Evolutionary conservation across 2,329 filamentous ascomycete genomes (phyloP).

Genomic region (Xylaria sp.): DNA sequence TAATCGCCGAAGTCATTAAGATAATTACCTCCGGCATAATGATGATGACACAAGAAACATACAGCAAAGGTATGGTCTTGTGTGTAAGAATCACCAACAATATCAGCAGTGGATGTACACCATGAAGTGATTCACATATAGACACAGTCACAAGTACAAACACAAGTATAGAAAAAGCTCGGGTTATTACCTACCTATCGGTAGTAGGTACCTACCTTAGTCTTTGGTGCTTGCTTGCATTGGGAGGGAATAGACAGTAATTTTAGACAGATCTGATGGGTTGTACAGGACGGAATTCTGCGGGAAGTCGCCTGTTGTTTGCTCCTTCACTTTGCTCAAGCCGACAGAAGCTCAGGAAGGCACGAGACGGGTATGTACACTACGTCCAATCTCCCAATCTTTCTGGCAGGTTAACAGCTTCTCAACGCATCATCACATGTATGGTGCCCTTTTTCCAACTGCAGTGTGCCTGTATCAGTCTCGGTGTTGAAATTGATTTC

Average conservation of each 20-base stretch:
- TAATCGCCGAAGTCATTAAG: slow-evolving; percentile 18
- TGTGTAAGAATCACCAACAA: no score
- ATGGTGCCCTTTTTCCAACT: not conserved
- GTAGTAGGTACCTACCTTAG: not conserved
- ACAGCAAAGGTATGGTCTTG: not conserved
- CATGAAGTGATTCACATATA: not conserved
- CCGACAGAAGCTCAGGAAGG: not conserved
- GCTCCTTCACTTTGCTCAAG: not conserved
- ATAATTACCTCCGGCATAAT: not conserved
- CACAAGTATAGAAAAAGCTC: not conserved
- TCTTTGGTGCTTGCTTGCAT: not conserved
- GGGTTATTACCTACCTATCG: not conserved
- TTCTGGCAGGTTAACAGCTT: not conserved
- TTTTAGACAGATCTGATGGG: not conserved
- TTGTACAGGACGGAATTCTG: not conserved
- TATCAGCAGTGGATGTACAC: not conserved
- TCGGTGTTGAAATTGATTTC: not conserved
- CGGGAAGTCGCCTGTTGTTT: slow-evolving; percentile 17
- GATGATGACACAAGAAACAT: not conserved
- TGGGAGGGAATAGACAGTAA: not conserved
- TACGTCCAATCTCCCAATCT: no score
- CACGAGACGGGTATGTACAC: not conserved
- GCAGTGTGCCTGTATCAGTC: not conserved
- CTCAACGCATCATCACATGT: not conserved
- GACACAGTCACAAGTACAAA: not conserved